Base-by-base conservation (phyloP, 371 early-diverging fungal genomes). In the Saksenaea oblongispora region DNA sequence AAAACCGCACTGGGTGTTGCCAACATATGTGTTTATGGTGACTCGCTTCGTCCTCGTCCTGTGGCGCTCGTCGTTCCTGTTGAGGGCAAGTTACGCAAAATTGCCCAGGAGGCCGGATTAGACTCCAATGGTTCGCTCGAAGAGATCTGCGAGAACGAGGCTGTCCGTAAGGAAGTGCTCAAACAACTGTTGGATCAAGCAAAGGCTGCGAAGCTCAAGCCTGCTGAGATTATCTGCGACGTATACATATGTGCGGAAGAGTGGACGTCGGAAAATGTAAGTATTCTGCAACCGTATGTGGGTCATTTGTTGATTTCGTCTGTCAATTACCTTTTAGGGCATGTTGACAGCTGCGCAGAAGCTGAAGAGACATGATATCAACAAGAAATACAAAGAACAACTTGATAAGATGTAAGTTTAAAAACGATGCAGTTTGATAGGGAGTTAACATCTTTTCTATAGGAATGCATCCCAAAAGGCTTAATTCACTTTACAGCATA, bases 311-410 rank as follows among this genome's bases (percentile, higher is more conserved):
- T 24, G 26, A 9, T 54, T 59, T 56, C 31, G 28, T 63, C 64
- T 60, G 35, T 63, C 27, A 27, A 18, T 63, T 56, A 18, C 59
- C 47, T 58, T 59, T 24, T 75, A 81, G 76, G 82, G 86, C 47
- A 54, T 89, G 58, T 73, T 94, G 79, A 98, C 98, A 9, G 95
- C 98, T 13, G 95, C 97, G 13, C 91, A 91, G 75, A 98, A 98
- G 78, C 70, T 97, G 39, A 94, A 95, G 80, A 88, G 98, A 62
- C 85, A 83, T 53, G 90, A 87, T 34, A 86, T 96, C 54, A 77
- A 85, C 56, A 73, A 85, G 39, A 67, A 73, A 26, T 94, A 90
- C 73, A 74, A 78, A 58, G 42, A 55, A 3, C 72, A 88, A 44
- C 80, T 98, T 59, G 82, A 87, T 39, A 74, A 59, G 13, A 84